phyloP scores from a whole-genome alignment of 352 stramenopile species.

The Globisporangium ultimum region DNA sequence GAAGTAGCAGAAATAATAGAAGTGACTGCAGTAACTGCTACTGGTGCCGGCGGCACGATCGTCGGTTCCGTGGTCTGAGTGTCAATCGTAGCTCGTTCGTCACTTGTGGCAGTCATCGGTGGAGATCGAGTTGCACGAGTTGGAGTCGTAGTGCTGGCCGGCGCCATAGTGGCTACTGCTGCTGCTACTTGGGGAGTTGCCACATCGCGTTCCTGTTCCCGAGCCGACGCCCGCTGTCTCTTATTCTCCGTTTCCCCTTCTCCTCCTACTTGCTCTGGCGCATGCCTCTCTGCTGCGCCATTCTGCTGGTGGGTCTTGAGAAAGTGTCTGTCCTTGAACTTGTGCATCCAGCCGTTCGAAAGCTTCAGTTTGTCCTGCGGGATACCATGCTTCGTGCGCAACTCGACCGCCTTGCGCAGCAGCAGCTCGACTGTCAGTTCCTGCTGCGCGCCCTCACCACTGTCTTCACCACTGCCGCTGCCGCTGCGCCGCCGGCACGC shows the following conservation, averaged over 20 bases:
- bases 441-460: not conserved
- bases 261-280: not conserved
- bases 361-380: constrained; percentile 32
- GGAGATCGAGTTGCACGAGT: too few species aligned
- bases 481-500: constrained; percentile 1
- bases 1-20: too few species aligned
- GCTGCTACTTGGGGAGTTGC: not conserved
- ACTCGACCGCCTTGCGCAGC: constrained; percentile 22
- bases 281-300: not conserved
- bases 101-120: too few species aligned
- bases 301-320: not conserved
- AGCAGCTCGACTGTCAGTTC: constrained; percentile 25
- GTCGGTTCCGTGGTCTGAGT: too few species aligned
- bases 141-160: too few species aligned
- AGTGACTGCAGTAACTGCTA: too few species aligned
- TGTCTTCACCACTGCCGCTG: not conserved
- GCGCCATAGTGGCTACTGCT: too few species aligned
- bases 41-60: too few species aligned
- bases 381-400: constrained; percentile 32
- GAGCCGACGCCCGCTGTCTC: not conserved
- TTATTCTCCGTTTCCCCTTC: not conserved
- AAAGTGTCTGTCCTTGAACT: constrained; percentile 37
- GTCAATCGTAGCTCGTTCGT: too few species aligned
- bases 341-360: constrained; percentile 44
- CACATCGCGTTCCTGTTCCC: not conserved